Evolutionary conservation across 176 grass and related monocot species (phyloP).

Genomic region (Stipa capillata): DNA sequence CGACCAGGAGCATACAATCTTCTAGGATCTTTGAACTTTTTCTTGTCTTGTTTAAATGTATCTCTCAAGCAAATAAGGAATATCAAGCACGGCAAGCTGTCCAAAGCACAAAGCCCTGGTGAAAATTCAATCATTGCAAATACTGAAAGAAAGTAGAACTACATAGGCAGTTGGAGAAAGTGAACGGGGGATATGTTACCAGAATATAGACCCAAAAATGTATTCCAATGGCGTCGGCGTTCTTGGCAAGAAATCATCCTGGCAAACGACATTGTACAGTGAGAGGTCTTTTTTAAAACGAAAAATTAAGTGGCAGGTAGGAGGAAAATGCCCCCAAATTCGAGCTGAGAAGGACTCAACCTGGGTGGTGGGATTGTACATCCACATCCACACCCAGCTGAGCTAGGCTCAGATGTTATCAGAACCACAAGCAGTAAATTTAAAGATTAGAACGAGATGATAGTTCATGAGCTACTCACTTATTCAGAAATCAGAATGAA

Average conservation of each 20-base stretch:
- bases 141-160: neutral
- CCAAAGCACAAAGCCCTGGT: slow-evolving; percentile 73
- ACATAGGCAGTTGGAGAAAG: slow-evolving; percentile 13
- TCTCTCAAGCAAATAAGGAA: slow-evolving; percentile 95
- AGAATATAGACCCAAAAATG: slow-evolving; percentile 95
- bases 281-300: too few species aligned
- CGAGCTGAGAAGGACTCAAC: too few species aligned
- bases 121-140: slow-evolving; percentile 20
- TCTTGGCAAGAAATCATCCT: slow-evolving; percentile 99
- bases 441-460: neutral
- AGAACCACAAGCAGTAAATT: neutral
- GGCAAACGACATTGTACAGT: neutral
- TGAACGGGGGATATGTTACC: slow-evolving; percentile 29
- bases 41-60: slow-evolving; percentile 94
- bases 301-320: too few species aligned
- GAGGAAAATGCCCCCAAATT: too few species aligned
- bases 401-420: neutral
- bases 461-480: neutral
- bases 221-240: slow-evolving; percentile 83
- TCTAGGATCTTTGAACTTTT: slow-evolving; percentile 70
- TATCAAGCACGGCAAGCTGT: slow-evolving; percentile 95
- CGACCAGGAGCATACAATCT: slow-evolving; percentile 94
- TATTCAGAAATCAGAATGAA: slow-evolving; percentile 12
- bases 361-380: too few species aligned
- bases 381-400: too few species aligned